Conservation (phyloP, 2,329 filamentous ascomycete species). For the Diaporthe australafricana region DNA sequence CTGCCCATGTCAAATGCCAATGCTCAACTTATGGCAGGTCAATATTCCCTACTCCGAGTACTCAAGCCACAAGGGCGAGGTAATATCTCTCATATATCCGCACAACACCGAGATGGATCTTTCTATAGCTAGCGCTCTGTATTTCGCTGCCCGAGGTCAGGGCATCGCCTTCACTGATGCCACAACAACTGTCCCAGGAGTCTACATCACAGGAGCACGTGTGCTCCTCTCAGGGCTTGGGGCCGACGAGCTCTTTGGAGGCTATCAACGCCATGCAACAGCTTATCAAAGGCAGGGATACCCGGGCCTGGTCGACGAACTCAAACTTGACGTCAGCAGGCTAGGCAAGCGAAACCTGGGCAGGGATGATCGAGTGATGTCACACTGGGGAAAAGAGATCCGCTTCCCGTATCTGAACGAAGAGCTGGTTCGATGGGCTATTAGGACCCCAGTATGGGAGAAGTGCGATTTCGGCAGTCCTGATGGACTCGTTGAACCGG, state of each 20-base stretch:
- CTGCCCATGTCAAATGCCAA: constrained; percentile 21
- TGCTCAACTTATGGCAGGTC: constrained; percentile 57
- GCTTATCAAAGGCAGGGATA: constrained; percentile 80
- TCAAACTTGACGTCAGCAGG: constrained; percentile 85
- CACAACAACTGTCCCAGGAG: constrained; percentile 36
- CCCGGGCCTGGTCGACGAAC: constrained; percentile 79
- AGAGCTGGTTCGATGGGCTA: constrained; percentile 82
- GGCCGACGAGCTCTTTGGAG: constrained; percentile 95
- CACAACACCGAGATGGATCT: constrained; percentile 99
- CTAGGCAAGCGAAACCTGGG: constrained; percentile 95
- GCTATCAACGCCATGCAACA: constrained; percentile 85
- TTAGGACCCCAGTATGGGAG: constrained; percentile 79
- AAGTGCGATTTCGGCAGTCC: constrained; percentile 87
- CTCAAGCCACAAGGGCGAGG: constrained; percentile 72
- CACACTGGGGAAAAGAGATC: constrained; percentile 88
- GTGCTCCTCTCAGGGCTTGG: constrained; percentile 93
- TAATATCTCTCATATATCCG: constrained; percentile 85
- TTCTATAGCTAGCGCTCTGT: constrained; percentile 92
- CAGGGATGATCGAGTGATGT: constrained; percentile 90
- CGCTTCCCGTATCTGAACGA: constrained; percentile 95
- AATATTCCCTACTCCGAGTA: constrained; percentile 86
- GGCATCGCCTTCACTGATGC: constrained; percentile 58
- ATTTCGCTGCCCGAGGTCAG: constrained; percentile 86
- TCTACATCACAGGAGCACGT: constrained; percentile 78
- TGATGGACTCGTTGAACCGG: constrained; percentile 70